Percentiles rank a stretch among this genome's conserved stretches.
Conservation (phyloP, 768 basidiomycete species). For the Multifurca ochricompacta region DNA sequence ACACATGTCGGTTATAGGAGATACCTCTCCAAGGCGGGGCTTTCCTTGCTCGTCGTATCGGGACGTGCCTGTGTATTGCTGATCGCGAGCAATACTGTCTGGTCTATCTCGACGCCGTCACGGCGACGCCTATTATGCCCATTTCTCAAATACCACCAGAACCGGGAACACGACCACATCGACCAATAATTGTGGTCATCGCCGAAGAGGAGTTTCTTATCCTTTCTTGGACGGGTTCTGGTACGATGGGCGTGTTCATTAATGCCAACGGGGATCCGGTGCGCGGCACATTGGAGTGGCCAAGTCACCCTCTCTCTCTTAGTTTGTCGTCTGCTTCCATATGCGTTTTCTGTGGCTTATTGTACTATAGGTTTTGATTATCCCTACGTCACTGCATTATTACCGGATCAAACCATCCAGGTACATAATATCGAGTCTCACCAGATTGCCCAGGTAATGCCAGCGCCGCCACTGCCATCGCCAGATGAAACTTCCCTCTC, state of each 20-base stretch:
- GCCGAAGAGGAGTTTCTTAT: constrained; percentile 77
- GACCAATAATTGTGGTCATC: constrained; percentile 71
- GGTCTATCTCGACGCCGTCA: constrained; percentile 66
- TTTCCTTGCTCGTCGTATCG: constrained; percentile 52
- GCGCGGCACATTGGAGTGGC: constrained; percentile 84
- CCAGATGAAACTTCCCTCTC: constrained; percentile 21
- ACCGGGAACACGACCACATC: constrained; percentile 33
- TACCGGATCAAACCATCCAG: constrained; percentile 72
- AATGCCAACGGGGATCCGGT: constrained; percentile 81
- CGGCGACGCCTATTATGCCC: constrained; percentile 66
- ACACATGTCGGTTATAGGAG: constrained; percentile 39
- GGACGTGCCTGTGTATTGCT: constrained; percentile 62
- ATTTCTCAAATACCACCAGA: constrained; percentile 56
- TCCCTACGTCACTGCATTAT: constrained; percentile 70
- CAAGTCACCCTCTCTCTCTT: constrained; percentile 63
- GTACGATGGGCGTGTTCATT: constrained; percentile 81
- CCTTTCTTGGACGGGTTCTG: constrained; percentile 73
- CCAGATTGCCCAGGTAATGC: constrained; percentile 58
- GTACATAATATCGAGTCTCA: constrained; percentile 78
- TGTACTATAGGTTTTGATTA: constrained; percentile 59
- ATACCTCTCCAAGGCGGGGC: constrained; percentile 58
- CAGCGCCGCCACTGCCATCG: constrained; percentile 32
- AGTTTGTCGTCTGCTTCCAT: constrained; percentile 41
- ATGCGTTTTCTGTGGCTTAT: background rate
- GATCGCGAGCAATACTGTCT: constrained; percentile 68